Percentiles rank a stretch among this genome's conserved stretches.
Conservation (phyloP, 352 stramenopile species). For the Phytophthora vignae region DNA sequence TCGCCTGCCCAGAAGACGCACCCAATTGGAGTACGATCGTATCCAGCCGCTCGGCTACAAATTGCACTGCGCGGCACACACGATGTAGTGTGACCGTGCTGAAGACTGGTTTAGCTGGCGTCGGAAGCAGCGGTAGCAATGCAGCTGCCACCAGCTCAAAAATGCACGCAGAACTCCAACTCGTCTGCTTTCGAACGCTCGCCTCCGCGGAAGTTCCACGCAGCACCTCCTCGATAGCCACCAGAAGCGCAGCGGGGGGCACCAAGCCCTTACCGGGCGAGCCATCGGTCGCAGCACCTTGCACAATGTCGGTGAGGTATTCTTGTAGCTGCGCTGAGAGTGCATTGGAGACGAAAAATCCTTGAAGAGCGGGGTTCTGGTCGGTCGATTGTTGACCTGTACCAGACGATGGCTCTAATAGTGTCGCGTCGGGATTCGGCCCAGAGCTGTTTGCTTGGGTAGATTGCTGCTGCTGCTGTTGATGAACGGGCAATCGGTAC, state of each 20-base stretch:
- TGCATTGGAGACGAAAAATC: slow-evolving; percentile 47
- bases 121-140: slow-evolving; percentile 59
- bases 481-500: slow-evolving; percentile 50
- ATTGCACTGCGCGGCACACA: slow-evolving; percentile 54
- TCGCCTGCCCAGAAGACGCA: slow-evolving; percentile 47
- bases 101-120: not conserved
- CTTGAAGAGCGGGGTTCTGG: slow-evolving; percentile 46
- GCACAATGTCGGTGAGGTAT: slow-evolving; percentile 59
- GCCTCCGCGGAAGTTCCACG: slow-evolving; percentile 43
- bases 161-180: slow-evolving; percentile 48
- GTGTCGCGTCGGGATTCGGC: not conserved
- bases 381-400: slow-evolving; percentile 6
- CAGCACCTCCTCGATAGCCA: slow-evolving; percentile 67
- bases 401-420: slow-evolving; percentile 6
- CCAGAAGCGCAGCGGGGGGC: slow-evolving; percentile 47
- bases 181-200: slow-evolving; percentile 58
- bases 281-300: slow-evolving; percentile 21
- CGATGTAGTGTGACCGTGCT: slow-evolving; percentile 31
- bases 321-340: slow-evolving; percentile 58
- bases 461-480: slow-evolving; percentile 19
- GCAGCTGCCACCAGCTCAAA: slow-evolving; percentile 65
- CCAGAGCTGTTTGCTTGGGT: slow-evolving; percentile 19
- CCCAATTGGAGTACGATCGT: slow-evolving; percentile 54
- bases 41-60: slow-evolving; percentile 62
- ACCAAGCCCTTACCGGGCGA: not conserved